Evolutionary conservation across 1,284 basidiomycete genomes (phyloP), one percentile per base, ranked within the genome.

Genomic region (Heterobasidion parviporum): DNA sequence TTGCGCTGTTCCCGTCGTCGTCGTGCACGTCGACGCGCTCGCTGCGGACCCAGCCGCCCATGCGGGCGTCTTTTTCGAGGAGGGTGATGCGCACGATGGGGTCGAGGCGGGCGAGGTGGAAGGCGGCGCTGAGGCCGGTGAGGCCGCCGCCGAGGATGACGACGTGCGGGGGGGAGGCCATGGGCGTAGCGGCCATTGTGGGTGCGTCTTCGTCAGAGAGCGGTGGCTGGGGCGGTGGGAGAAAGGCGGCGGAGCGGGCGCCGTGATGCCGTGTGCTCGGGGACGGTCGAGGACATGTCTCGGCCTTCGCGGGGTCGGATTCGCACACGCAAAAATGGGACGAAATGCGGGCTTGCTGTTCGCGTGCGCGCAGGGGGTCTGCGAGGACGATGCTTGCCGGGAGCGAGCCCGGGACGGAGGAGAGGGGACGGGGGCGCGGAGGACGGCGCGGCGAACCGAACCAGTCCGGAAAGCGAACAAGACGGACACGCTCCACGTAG

Each of bases 21-120:
- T 75, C 70, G 2, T 68, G 64, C 41, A 82, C 64, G 7, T 69
- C 59, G n/a, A 87, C 72, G 1, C 80, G 77, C 58, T 87, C 75
- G 60, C 85, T 85, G 56, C 73, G 73, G 0, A 94, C 81, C 93
- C 93, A 98, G 35, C 95, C 95, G 9, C 95, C 95, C 2, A 89
- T 70, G 2, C 83, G 73, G 0, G 72, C 52, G 3, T 79, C 71
- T 60, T 77, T 80, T 63, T 97, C 94, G 18, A 94, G 61, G 2
- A 97, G 63, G 1, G 85, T 79, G 54, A 97, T 81, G 20, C 68
- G 70, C 0, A 79, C 68, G 1, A 71, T 67, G 0, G 84, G 83
- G 58, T 90, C 85, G 7, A 79, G 75, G 54, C 85, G 75, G 6
- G 87, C 75, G 16, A 94, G 81, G 64, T 92, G 81, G 65, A 86